These are phyloP conservation scores for Anthracocystis walkeri DNA, from an alignment of 1,284 basidiomycete species.

Conservation along the genomic window DNA sequence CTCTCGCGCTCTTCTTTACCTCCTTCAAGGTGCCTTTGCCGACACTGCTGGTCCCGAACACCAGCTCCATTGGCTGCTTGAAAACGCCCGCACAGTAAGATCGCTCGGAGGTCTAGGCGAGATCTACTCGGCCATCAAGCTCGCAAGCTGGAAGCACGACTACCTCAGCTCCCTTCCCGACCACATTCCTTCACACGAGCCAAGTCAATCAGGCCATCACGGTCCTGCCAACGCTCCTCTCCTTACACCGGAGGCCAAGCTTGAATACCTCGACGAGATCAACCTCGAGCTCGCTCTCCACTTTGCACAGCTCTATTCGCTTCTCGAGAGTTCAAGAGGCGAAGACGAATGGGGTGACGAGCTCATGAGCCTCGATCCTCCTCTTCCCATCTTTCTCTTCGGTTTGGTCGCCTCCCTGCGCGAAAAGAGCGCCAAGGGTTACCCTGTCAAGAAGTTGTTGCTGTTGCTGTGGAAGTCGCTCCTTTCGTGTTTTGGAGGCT, in stretches of 20 bases:
- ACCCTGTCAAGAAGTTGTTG: constrained; percentile 75
- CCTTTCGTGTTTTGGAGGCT: constrained; percentile 90
- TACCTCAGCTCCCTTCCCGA: constrained; percentile 67
- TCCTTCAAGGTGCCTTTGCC: constrained; percentile 82
- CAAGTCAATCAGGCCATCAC: constrained; percentile 32
- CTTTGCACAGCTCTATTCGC: constrained; percentile 68
- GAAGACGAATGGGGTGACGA: constrained; percentile 63
- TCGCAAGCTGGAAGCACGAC: constrained; percentile 89
- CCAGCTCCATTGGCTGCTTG: constrained; percentile 94
- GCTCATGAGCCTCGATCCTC: constrained; percentile 80
- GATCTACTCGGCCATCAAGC: constrained; percentile 88
- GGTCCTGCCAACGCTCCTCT: constrained; percentile 47
- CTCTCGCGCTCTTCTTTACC: constrained; percentile 61
- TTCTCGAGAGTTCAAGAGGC: constrained; percentile 64
- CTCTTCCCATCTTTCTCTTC: constrained; percentile 91
- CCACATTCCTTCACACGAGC: constrained; percentile 51
- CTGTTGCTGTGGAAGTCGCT: constrained; percentile 97
- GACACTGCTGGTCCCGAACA: constrained; percentile 91
- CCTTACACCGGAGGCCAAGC: constrained; percentile 64
- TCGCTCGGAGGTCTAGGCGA: constrained; percentile 84
- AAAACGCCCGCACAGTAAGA: constrained; percentile 89
- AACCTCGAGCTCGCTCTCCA: constrained; percentile 67
- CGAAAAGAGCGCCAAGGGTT: constrained; percentile 91
- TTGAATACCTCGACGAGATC: constrained; percentile 67
- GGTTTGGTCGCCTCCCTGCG: constrained; percentile 87